Evolutionary conservation across 805 yeast species (phyloP).

Genomic region (Hanseniaspora lindneri): DNA sequence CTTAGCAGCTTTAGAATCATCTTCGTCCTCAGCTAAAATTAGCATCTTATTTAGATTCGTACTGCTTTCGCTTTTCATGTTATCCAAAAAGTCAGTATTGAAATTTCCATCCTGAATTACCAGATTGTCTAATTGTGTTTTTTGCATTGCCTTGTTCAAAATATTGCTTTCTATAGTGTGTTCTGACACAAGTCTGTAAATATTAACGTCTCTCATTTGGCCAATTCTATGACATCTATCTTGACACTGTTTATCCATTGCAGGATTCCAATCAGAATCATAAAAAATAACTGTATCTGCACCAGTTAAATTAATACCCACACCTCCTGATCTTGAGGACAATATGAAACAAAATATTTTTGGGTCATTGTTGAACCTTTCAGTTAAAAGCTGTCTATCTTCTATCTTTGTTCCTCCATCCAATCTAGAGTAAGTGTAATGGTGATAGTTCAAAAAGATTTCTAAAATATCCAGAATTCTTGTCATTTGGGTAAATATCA

Average conservation of each 20-base stretch:
- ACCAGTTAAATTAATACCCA: conserved; percentile 94
- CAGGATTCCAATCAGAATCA: conserved; percentile 99
- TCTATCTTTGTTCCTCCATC: conserved; percentile 97
- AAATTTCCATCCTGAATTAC: conserved; percentile 97
- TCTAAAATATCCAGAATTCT: conserved; percentile 87
- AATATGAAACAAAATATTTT: conserved; percentile 81
- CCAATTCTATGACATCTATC: conserved; percentile 99
- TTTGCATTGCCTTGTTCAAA: conserved; percentile 85
- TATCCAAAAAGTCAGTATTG: conserved; percentile 90
- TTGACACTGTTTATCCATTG: conserved; percentile 98
- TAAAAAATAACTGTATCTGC: conserved; percentile 97
- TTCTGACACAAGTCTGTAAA: conserved; percentile 90
- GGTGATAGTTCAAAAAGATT: conserved; percentile 85
- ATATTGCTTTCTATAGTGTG: conserved; percentile 93
- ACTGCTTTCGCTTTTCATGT: conserved; percentile 66
- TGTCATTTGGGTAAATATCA: conserved; percentile 97
- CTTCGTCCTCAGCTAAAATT: conserved; percentile 93
- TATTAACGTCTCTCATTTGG: conserved; percentile 94
- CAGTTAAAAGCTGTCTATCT: conserved; percentile 89
- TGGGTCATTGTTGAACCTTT: conserved; percentile 76
- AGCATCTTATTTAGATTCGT: conserved; percentile 46
- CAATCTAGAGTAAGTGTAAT: conserved; percentile 83
- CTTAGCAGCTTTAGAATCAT: conserved; percentile 77
- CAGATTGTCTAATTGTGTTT: conserved; percentile 83
- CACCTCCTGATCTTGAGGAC: conserved; percentile 94